Conservation (phyloP, 495 filamentous ascomycete species). For the Penicillium odoratum region DNA sequence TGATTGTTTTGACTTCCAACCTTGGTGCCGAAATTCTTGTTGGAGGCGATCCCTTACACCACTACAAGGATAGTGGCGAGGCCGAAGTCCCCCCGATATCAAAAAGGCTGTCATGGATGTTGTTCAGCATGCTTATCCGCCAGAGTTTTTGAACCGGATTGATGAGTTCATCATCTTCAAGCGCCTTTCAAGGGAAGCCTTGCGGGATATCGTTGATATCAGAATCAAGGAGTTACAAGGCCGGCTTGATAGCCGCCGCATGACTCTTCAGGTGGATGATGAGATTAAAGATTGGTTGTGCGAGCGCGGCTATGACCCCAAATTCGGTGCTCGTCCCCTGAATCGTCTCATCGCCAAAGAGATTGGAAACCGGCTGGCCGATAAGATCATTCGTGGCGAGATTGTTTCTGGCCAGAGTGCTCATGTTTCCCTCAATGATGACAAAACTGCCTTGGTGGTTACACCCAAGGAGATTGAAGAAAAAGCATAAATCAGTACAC, state of each 20-base stretch:
- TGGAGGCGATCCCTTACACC: slow-evolving; percentile 41
- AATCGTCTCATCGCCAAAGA: slow-evolving; percentile 88
- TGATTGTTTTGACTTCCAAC: slow-evolving; percentile 95
- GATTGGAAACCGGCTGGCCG: slow-evolving; percentile 84
- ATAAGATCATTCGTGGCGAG: slow-evolving; percentile 86
- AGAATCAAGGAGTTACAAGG: slow-evolving; percentile 79
- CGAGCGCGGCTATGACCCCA: slow-evolving; percentile 84
- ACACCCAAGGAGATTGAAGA: slow-evolving; percentile 18
- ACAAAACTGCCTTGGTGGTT: slow-evolving; percentile 38
- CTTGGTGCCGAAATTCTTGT: slow-evolving; percentile 61
- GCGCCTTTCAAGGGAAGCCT: slow-evolving; percentile 71
- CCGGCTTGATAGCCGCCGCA: slow-evolving; percentile 83
- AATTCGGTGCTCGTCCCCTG: slow-evolving; percentile 88
- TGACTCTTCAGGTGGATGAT: slow-evolving; percentile 68
- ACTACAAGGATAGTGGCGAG: slow-evolving; percentile 52
- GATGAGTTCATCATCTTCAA: slow-evolving; percentile 97
- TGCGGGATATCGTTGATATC: slow-evolving; percentile 93
- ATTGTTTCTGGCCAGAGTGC: slow-evolving; percentile 73
- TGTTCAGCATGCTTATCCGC: slow-evolving; percentile 74
- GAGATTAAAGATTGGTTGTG: slow-evolving; percentile 82
- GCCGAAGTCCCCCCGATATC: slow-evolving; percentile 68
- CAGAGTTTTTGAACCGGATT: slow-evolving; percentile 94
- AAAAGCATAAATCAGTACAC: slow-evolving; percentile 12
- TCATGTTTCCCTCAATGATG: slow-evolving; percentile 59
- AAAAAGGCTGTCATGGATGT: slow-evolving; percentile 85